Evolutionary conservation across 2,329 filamentous ascomycete genomes (phyloP).

Genomic region (Sporothrix dimorphospora): DNA sequence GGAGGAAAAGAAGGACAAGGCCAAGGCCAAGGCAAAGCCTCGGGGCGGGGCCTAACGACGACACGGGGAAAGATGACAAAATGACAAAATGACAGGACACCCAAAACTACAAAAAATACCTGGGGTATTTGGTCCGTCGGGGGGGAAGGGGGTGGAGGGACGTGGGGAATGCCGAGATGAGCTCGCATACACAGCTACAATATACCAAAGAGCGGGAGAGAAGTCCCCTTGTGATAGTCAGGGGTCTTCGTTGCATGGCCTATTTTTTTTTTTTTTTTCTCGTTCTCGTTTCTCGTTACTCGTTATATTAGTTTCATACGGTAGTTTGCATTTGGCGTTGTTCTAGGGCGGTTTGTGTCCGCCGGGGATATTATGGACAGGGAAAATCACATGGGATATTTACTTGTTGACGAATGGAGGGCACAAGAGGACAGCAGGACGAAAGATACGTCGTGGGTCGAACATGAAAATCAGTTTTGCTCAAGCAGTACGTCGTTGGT

Average conservation of each 20-base stretch:
- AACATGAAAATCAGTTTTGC: not conserved
- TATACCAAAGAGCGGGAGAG: not conserved
- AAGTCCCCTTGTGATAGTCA: conserved; percentile 23
- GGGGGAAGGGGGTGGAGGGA: not conserved
- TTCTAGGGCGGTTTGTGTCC: not conserved
- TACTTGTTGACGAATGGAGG: not conserved
- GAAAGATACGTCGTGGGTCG: too few relatives aligned
- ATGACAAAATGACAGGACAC: not conserved
- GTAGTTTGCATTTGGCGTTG: conserved; percentile 23
- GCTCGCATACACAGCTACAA: not conserved
- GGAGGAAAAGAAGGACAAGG: conserved; percentile 93
- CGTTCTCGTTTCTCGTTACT: not conserved
- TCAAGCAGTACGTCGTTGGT: not conserved
- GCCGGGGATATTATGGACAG: conserved; percentile 11
- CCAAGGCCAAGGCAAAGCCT: conserved; percentile 84
- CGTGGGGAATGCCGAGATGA: conserved; percentile 17
- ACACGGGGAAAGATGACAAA: not conserved
- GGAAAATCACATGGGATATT: conserved; percentile 24
- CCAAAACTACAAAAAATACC: not conserved
- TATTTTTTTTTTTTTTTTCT: not conserved
- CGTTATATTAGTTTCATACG: not conserved
- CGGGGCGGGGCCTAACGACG: conserved; percentile 57
- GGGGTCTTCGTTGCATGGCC: conserved; percentile 6
- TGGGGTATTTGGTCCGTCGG: not conserved
- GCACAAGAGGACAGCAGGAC: not conserved